Evolutionary conservation across 306 rosid genomes (phyloP), one percentile per base, ranked within the genome.

Genomic region (Malus sylvestris): DNA sequence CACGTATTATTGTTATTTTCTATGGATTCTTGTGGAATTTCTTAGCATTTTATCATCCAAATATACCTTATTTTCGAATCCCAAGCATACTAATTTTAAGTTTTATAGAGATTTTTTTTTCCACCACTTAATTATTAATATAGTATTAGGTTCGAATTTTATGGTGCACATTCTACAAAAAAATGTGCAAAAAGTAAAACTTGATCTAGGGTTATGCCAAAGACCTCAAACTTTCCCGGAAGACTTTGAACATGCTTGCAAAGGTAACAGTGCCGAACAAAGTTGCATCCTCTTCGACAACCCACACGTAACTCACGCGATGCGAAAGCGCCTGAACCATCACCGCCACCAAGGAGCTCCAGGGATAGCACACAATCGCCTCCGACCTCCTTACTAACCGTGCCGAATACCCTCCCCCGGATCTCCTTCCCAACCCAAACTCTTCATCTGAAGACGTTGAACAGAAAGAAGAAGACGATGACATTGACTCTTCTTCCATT

Each of bases 331-430:
- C 97, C 84, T 91, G 97, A 78, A 95, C 79, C 92, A 92, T 88
- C 70, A 92, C 99, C 0, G 99, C 97, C 79, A 89, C 91, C 85
- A 95, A 32, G 6, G 99, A 89, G 85, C 96, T 92, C 86, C 86
- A 76, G 3, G 97, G 92, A 62, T 88, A 85, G 76, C 97, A 92
- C 38, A 92, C 93, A 10, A 84, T 86, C 5, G 88, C 93, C 70
- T 90, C 99, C 9, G 91, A 83, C 27, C 91, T 84, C 78, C 96
- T 87, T 77, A 70, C 83, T 25, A 78, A 68, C 84, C 90, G 87
- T 1, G 93, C 88, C 0, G 93, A 90, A 70, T 80, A 79, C 46
- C 91, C 85, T 12, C 87, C 89, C 71, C 82, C 88, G 64, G 91
- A 83, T 42, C 80, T 83, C 91, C 81, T 89, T 44, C 81, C 87